Conservation (phyloP, 1,284 basidiomycete species). For the Trametes versicolor region DNA sequence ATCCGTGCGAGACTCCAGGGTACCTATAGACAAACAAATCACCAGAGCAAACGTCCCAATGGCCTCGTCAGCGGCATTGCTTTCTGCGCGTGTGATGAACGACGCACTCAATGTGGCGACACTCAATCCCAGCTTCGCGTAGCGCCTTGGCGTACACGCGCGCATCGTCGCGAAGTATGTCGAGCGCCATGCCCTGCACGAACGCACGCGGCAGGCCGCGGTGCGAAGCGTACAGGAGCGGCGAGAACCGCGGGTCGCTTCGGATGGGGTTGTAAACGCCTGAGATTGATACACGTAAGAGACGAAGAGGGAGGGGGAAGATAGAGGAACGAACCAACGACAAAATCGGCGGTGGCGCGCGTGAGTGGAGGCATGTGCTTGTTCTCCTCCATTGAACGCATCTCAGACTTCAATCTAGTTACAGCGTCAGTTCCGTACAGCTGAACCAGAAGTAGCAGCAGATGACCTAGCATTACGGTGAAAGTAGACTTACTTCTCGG, state of each 20-base stretch:
- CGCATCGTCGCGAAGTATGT: constrained; percentile 39
- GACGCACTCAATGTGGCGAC: not conserved
- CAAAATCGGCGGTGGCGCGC: not conserved
- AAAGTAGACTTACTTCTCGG: constrained; percentile 25
- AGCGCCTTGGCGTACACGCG: constrained; percentile 36
- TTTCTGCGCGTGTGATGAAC: not conserved
- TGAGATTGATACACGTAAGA: not conserved
- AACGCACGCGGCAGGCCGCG: constrained; percentile 34
- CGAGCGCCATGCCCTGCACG: constrained; percentile 35
- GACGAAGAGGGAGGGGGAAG: constrained; percentile 9
- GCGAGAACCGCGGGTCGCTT: constrained; percentile 27
- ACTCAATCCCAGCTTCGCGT: constrained; percentile 29
- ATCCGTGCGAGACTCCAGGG: constrained; percentile 22
- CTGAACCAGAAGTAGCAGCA: not conserved
- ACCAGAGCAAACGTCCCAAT: not conserved
- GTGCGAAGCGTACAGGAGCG: constrained; percentile 31
- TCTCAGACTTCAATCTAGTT: constrained; percentile 24
- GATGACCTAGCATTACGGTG: not conserved
- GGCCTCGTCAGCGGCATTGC: not conserved
- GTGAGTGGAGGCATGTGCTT: constrained; percentile 30
- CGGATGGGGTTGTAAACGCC: constrained; percentile 16
- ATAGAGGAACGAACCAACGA: not conserved
- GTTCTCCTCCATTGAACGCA: constrained; percentile 36
- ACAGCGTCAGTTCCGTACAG: not conserved
- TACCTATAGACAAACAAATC: constrained; percentile 11